A percentile compares a stretch with the other conserved stretches of the same genome.
These are phyloP conservation scores for Psilocybe azurescens DNA, from an alignment of 768 basidiomycete genomes.

Conservation along the genomic window DNA sequence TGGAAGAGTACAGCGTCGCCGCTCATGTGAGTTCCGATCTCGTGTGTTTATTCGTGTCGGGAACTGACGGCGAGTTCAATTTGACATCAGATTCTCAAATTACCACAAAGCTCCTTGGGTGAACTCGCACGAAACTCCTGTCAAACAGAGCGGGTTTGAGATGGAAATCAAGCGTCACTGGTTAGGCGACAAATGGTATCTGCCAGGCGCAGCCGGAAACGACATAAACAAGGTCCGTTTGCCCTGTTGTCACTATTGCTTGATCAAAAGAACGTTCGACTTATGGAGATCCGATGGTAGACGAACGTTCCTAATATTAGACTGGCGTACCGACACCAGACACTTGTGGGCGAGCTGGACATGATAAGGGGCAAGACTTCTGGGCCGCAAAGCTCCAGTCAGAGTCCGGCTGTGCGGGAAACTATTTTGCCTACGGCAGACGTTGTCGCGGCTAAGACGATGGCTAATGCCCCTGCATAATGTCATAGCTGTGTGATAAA, in stretches of 20 bases:
- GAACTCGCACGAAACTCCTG: slow-evolving; percentile 99
- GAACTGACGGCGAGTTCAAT: neutral
- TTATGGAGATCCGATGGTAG: slow-evolving; percentile 40
- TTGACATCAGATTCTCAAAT: slow-evolving; percentile 84
- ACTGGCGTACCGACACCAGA: slow-evolving; percentile 89
- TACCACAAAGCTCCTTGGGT: slow-evolving; percentile 92
- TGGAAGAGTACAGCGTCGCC: slow-evolving; percentile 98
- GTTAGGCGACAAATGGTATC: slow-evolving; percentile 93
- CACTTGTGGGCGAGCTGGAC: slow-evolving; percentile 83
- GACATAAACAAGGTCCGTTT: slow-evolving; percentile 87
- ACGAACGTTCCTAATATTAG: slow-evolving; percentile 97
- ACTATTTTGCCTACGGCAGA: slow-evolving; percentile 38
- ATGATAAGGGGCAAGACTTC: slow-evolving; percentile 54
- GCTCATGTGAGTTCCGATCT: slow-evolving; percentile 71
- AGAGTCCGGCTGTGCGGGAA: slow-evolving; percentile 16
- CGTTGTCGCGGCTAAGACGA: slow-evolving; percentile 41
- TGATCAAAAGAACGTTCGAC: neutral
- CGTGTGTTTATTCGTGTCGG: neutral
- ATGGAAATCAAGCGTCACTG: slow-evolving; percentile 98
- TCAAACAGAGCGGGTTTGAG: slow-evolving; percentile 96
- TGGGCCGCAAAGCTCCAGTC: slow-evolving; percentile 15
- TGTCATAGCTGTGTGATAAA: neutral
- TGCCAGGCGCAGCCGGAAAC: slow-evolving; percentile 92
- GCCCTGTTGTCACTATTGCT: neutral
- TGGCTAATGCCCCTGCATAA: slow-evolving; percentile 24